Evolutionary conservation across 192 early-diverging fungal genomes (phyloP).

Genomic region (Coemansia sp.): DNA sequence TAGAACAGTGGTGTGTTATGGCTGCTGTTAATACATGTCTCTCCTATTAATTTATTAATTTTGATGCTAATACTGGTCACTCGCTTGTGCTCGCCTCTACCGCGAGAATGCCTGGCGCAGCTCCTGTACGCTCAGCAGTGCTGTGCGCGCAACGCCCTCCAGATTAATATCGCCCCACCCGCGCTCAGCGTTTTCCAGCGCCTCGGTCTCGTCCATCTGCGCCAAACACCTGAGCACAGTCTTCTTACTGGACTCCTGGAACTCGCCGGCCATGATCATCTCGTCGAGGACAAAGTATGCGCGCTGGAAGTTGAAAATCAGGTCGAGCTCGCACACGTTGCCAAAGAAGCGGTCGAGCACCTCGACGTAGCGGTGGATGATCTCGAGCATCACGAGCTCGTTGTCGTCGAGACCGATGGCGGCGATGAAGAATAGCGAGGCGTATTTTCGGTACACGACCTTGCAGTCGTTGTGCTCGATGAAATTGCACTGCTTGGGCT

Average conservation of each 20-base stretch:
- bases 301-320: conserved; percentile 98
- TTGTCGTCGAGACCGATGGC: conserved; percentile 94
- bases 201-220: conserved; percentile 74
- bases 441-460: conserved; percentile 86
- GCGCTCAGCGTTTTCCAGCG: conserved; percentile 68
- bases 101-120: conserved; percentile 40
- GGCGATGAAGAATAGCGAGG: conserved; percentile 92
- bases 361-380: conserved; percentile 98
- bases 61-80: not conserved
- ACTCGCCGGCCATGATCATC: conserved; percentile 85
- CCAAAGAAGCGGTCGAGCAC: conserved; percentile 96
- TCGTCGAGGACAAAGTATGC: conserved; percentile 88
- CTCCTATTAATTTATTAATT: too few relatives aligned
- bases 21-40: conserved; percentile 9
- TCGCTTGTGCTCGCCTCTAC: conserved; percentile 1
- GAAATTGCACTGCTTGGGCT: conserved; percentile 97
- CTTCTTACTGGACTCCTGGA: conserved; percentile 93
- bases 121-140: conserved; percentile 46
- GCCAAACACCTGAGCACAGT: conserved; percentile 66
- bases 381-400: conserved; percentile 88
- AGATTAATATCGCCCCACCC: conserved; percentile 56
- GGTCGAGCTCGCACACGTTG: conserved; percentile 93
- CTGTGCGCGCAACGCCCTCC: conserved; percentile 51
- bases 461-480: conserved; percentile 92
- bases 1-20: conserved; percentile 59